These are phyloP conservation scores for Phytopythium delawarense DNA, from an alignment of 352 stramenopile genomes.

Conservation along the genomic window DNA sequence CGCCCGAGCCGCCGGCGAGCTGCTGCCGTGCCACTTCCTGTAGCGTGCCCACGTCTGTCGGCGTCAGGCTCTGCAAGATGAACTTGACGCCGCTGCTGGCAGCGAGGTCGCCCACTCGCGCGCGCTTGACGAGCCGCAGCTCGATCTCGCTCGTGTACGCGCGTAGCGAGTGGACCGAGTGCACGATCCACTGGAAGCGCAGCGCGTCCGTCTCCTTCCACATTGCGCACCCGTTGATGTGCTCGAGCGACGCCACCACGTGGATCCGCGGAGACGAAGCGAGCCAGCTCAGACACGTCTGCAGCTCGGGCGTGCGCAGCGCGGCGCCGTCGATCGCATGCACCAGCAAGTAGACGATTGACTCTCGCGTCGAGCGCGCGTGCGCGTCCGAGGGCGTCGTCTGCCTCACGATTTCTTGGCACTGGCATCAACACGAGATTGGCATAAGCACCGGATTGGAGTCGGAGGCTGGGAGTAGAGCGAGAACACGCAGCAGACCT, in stretches of 20 bases:
- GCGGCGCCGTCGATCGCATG: slow-evolving; percentile 51
- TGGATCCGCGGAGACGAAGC: slow-evolving; percentile 33
- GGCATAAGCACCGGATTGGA: background rate
- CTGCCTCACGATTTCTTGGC: slow-evolving; percentile 7
- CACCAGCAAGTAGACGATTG: slow-evolving; percentile 33
- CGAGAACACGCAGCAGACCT: background rate
- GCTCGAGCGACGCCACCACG: slow-evolving; percentile 49
- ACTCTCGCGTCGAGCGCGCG: background rate
- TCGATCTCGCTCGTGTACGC: slow-evolving; percentile 51
- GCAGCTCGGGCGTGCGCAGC: slow-evolving; percentile 36
- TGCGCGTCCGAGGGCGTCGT: slow-evolving; percentile 1
- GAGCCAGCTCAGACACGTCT: slow-evolving; percentile 51
- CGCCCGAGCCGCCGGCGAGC: slow-evolving; percentile 14
- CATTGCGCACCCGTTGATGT: slow-evolving; percentile 47
- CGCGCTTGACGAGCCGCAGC: slow-evolving; percentile 20
- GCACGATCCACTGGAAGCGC: slow-evolving; percentile 49
- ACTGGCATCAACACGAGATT: background rate
- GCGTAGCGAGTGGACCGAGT: slow-evolving; percentile 34
- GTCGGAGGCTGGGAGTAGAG: background rate
- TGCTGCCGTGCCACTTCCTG: slow-evolving; percentile 40
- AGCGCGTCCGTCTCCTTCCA: slow-evolving; percentile 51
- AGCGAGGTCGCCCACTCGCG: slow-evolving; percentile 20
- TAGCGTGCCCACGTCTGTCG: slow-evolving; percentile 47
- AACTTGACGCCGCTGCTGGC: slow-evolving; percentile 49
- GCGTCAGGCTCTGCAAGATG: slow-evolving; percentile 61